A percentile compares a stretch with the other conserved stretches of the same genome.
Conservation (phyloP, 208 protist genomes). For the Phytomonas francai region DNA sequence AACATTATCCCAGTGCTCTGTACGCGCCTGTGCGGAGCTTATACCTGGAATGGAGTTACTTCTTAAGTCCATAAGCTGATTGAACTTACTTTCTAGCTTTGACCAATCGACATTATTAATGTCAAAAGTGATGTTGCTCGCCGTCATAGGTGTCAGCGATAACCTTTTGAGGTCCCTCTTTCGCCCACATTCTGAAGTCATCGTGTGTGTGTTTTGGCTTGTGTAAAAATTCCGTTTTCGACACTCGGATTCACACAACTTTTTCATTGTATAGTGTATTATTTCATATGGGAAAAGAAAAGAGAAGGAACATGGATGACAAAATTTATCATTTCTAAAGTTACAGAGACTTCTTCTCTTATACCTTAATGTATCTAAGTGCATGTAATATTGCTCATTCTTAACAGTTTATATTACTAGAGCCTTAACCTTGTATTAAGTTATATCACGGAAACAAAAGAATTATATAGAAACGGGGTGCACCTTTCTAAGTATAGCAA, state of each 20-base stretch:
- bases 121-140: slow-evolving; percentile 23
- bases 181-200: not conserved
- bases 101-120: slow-evolving; percentile 56
- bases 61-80: slow-evolving; percentile 55
- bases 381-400: not conserved
- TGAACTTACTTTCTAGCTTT: slow-evolving; percentile 59
- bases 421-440: slow-evolving; percentile 2
- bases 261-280: not conserved
- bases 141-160: not conserved
- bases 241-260: not conserved
- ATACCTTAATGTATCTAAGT: not conserved
- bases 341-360: not conserved
- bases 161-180: not conserved
- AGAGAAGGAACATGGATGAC: not conserved
- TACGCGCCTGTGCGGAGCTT: slow-evolving; percentile 51
- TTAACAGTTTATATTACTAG: slow-evolving; percentile 2
- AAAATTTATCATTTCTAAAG: not conserved
- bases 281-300: not conserved
- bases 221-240: not conserved
- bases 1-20: slow-evolving; percentile 48
- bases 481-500: not conserved
- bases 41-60: slow-evolving; percentile 43
- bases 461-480: not conserved
- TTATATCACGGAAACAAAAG: not conserved
- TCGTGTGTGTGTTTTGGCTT: not conserved